A percentile compares a stretch with the other conserved stretches of the same genome.
Conservation (phyloP, 83 land plant genomes). For the Diphasiastrum complanatum region DNA sequence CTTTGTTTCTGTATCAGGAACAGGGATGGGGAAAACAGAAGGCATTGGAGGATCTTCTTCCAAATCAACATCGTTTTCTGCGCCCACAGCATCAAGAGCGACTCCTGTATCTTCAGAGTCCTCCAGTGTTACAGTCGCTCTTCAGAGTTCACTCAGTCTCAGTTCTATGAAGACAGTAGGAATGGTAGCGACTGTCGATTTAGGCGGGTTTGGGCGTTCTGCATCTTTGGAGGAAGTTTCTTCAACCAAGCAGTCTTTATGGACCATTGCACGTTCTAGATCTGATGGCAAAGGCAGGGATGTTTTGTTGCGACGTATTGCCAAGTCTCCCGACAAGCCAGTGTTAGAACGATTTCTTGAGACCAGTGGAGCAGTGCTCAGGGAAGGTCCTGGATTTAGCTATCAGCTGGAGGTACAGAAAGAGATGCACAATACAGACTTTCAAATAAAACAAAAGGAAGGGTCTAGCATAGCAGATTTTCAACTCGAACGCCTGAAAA, state of each 20-base stretch:
- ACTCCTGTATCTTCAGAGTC: too few relatives aligned
- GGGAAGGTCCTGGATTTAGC: constrained; percentile 8
- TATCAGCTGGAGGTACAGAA: not conserved
- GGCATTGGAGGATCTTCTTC: not conserved
- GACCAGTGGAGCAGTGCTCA: constrained; percentile 22
- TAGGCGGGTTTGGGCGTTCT: not conserved
- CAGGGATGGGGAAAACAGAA: too few relatives aligned
- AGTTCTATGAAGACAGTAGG: too few relatives aligned
- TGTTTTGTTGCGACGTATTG: not conserved
- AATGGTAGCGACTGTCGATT: too few relatives aligned
- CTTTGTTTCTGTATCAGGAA: not conserved
- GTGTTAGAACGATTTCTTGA: constrained; percentile 8
- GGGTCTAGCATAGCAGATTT: too few relatives aligned
- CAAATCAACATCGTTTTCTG: too few relatives aligned
- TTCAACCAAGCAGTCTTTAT: too few relatives aligned
- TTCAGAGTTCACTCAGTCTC: too few relatives aligned
- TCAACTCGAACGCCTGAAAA: too few relatives aligned
- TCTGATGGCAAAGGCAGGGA: not conserved
- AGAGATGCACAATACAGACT: not conserved
- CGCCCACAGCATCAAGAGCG: too few relatives aligned
- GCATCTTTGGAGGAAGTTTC: not conserved
- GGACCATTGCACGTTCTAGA: not conserved
- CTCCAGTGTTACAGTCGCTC: too few relatives aligned
- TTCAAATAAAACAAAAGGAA: not conserved
- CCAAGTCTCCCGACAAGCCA: not conserved